phyloP scores from a whole-genome alignment of 768 basidiomycete genomes.

The Tricholoma sp. region DNA sequence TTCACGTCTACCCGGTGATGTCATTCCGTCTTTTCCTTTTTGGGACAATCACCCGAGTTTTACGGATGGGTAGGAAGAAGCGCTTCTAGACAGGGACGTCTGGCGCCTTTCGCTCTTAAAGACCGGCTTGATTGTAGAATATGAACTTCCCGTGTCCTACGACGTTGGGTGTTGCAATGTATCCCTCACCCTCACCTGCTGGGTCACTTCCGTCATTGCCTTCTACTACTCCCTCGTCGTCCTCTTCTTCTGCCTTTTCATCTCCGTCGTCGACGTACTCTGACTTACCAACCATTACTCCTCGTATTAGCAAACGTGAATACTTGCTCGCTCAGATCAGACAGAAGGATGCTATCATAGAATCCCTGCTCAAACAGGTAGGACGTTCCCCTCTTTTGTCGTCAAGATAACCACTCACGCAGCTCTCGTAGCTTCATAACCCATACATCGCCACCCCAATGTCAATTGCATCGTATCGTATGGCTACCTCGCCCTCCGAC shows the following conservation, averaged over 20 bases:
- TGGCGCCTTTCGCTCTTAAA: conserved; percentile 8
- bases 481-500: conserved; percentile 75
- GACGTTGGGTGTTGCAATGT: conserved; percentile 9
- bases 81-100: conserved; percentile 4
- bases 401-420: conserved; percentile 2
- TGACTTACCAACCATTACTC: conserved; percentile 33
- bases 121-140: not conserved
- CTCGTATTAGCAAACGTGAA: conserved; percentile 67
- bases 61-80: conserved; percentile 4
- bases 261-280: conserved; percentile 28
- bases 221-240: conserved; percentile 17
- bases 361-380: conserved; percentile 79
- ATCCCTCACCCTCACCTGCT: conserved; percentile 20
- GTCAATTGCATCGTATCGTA: conserved; percentile 71
- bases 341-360: conserved; percentile 85
- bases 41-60: conserved; percentile 4
- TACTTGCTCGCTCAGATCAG: conserved; percentile 81
- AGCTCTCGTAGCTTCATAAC: conserved; percentile 58
- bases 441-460: conserved; percentile 77
- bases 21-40: conserved; percentile 10
- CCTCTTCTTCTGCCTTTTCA: conserved; percentile 23
- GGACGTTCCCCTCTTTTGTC: not conserved
- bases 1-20: conserved; percentile 7
- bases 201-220: conserved; percentile 14
- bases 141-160: not conserved